Conservation (phyloP, 164 flowering plant genomes). For the Magnolia kwangsiensis region DNA sequence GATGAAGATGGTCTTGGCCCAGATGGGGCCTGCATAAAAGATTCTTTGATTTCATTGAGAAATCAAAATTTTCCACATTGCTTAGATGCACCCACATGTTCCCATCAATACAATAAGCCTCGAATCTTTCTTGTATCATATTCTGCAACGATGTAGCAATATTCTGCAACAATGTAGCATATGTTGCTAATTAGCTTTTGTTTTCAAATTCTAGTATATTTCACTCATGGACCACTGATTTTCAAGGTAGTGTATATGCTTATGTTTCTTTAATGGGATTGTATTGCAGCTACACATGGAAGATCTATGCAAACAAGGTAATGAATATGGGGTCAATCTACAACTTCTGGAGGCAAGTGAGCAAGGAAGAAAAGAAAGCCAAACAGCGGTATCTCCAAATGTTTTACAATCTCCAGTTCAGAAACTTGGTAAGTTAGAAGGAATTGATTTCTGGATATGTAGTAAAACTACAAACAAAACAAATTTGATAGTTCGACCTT, state of each 20-base stretch:
- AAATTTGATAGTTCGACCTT: neutral
- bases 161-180: neutral
- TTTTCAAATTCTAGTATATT: too few species aligned
- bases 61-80: too few species aligned
- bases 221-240: too few species aligned
- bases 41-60: too few species aligned
- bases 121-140: neutral
- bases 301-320: slow-evolving; percentile 85
- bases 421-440: slow-evolving; percentile 53
- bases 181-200: too few species aligned
- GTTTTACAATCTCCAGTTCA: slow-evolving; percentile 75
- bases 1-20: too few species aligned
- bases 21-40: too few species aligned
- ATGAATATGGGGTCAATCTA: slow-evolving; percentile 87
- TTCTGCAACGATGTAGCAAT: neutral
- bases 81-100: too few species aligned
- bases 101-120: neutral
- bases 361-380: slow-evolving; percentile 67
- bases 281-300: slow-evolving; percentile 90
- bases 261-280: neutral
- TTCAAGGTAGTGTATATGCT: too few species aligned
- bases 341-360: slow-evolving; percentile 74
- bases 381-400: slow-evolving; percentile 75
- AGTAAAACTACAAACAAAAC: neutral
- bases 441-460: neutral